Base-by-base conservation (phyloP, 331 rosid species). In the Quercus phellos region DNA sequence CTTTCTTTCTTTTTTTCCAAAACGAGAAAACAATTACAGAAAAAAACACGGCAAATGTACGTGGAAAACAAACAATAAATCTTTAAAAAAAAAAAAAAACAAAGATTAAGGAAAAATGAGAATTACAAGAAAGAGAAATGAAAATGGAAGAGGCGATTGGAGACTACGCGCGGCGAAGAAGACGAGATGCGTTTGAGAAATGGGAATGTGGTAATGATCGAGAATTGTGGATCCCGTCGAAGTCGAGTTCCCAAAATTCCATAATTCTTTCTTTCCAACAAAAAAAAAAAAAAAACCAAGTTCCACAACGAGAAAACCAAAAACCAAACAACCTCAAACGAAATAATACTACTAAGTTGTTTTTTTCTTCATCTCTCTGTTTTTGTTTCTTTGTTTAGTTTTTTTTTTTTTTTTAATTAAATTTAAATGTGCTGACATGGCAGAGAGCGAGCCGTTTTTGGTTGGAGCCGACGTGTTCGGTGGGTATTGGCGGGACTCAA, bases 161-260 rank as follows among this genome's bases (percentile, higher is more conserved):
- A 21, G 64, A 17, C 71, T 73, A 80, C 78, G 85, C 76, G 82
- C 79, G 69, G 81, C 74, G 78, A 77, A 75, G 75, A 21, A 21
- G 64, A 34, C 35, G 74, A 51, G 84, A 43, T 46, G 73, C 51
- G 19, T 22, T 8, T 74, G n/a, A 51, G 86, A 80, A 77, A 42
- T 38, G 84, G 79, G 68, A 70, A 54, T 59, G 12, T 24, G 74
- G 68, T 61, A 35, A 80, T 56, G 90, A 84, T 86, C 86, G 87
- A 88, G 82, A 87, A 84, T 82, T 84, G 89, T 77, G 92, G 97
- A 92, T 89, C 87, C 90, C 90, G 74, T 87, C 53, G 86, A 70
- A 55, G 74, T 87, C 53, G 86, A 70, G 50, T 82, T 64, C 88
- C 80, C 59, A 38, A 86, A 80, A 85, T 88, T 87, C 91, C 97